Evolutionary conservation across 2,329 filamentous ascomycete genomes (phyloP).

Genomic region (Furcasterigmium sp.): DNA sequence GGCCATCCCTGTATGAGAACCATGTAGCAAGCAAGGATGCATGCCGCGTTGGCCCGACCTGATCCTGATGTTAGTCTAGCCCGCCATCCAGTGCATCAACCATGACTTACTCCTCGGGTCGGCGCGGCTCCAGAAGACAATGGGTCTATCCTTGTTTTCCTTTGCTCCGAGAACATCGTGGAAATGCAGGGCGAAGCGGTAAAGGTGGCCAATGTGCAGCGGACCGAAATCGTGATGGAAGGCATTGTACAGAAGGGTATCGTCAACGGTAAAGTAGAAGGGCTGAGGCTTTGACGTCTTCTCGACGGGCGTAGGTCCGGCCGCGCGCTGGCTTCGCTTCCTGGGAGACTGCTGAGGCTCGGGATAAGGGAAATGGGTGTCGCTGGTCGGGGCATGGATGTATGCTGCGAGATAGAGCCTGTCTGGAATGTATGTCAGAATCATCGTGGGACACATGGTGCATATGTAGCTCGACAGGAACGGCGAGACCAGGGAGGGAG

Average conservation of each 20-base stretch:
- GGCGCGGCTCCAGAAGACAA: constrained; percentile 93
- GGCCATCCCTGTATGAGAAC: constrained; percentile 97
- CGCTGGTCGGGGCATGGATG: constrained; percentile 70
- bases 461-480: constrained; percentile 11
- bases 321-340: constrained; percentile 49
- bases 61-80: constrained; percentile 16
- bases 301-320: constrained; percentile 34
- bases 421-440: constrained; percentile 55
- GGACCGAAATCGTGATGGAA: constrained; percentile 99
- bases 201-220: constrained; percentile 93
- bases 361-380: constrained; percentile 83
- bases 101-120: constrained; percentile 77
- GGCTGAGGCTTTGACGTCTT: constrained; percentile 51
- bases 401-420: constrained; percentile 94
- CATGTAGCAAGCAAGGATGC: constrained; percentile 96
- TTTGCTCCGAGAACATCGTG: constrained; percentile 92
- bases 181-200: constrained; percentile 91
- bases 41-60: constrained; percentile 91
- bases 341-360: constrained; percentile 36
- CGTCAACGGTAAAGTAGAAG: constrained; percentile 94
- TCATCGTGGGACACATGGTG: constrained; percentile 16
- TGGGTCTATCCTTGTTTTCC: constrained; percentile 81
- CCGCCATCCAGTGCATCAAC: background rate
- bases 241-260: constrained; percentile 89
- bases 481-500: background rate